Percentiles rank a stretch among this genome's conserved stretches.
Conservation (phyloP, 1,139 yeast species). For the Kodamaea arcana region DNA sequence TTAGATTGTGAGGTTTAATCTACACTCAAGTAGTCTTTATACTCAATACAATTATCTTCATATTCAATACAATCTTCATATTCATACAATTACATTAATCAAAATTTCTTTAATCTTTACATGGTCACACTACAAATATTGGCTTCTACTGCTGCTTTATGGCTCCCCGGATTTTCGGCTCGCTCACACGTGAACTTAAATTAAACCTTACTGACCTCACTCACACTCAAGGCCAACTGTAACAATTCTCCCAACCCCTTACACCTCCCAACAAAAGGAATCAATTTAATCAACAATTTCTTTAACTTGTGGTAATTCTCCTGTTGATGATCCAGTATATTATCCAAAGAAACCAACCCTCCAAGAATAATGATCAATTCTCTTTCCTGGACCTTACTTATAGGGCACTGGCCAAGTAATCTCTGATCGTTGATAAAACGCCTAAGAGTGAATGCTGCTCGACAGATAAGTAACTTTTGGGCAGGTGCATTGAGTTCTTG, state of each 20-base stretch:
- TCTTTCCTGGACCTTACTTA: conserved; percentile 33
- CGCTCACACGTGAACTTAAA: too few relatives aligned
- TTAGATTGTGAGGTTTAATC: too few relatives aligned
- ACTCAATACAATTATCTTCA: too few relatives aligned
- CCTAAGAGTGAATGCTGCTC: conserved; percentile 33
- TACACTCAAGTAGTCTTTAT: too few relatives aligned
- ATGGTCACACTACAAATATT: too few relatives aligned
- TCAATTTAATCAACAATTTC: conserved; percentile 22
- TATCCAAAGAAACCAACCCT: conserved; percentile 18
- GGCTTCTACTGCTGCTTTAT: too few relatives aligned
- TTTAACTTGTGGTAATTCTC: conserved; percentile 13
- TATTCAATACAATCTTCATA: too few relatives aligned
- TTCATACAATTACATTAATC: too few relatives aligned
- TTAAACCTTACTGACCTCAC: conserved; percentile 2
- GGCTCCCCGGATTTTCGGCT: too few relatives aligned
- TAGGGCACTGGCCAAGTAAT: conserved; percentile 28
- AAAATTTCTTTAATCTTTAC: too few relatives aligned
- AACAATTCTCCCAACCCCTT: conserved; percentile 11
- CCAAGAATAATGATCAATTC: conserved; percentile 26
- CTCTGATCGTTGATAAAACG: conserved; percentile 33
- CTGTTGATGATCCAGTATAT: conserved; percentile 5
- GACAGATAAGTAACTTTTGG: conserved; percentile 21
- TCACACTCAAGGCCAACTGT: not conserved
- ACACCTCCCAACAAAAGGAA: conserved; percentile 22
- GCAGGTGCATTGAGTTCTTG: conserved; percentile 18